A percentile compares a stretch with the other conserved stretches of the same genome.
Conservation (phyloP, 768 basidiomycete genomes). For the Suillus cothurnatus region DNA sequence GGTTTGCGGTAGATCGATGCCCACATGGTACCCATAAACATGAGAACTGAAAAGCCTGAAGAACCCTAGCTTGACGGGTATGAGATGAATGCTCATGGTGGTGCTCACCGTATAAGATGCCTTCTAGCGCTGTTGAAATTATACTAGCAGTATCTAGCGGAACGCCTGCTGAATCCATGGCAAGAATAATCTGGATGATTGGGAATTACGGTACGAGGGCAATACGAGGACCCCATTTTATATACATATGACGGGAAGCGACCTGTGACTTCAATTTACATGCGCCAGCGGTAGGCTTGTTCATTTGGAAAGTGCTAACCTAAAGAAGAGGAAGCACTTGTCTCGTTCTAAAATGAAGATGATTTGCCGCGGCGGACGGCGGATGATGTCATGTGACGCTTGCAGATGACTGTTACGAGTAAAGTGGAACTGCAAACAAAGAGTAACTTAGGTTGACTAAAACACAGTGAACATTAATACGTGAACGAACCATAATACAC, state of each 20-base stretch:
- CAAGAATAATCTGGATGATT: not conserved
- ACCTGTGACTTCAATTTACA: not conserved
- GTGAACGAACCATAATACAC: not conserved
- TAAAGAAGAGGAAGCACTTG: not conserved
- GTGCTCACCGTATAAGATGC: constrained; percentile 26
- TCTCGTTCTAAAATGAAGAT: not conserved
- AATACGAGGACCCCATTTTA: not conserved
- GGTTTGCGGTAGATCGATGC: constrained; percentile 11
- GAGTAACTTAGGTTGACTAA: not conserved
- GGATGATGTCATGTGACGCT: too few species aligned
- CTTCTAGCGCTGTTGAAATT: constrained; percentile 28
- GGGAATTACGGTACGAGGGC: not conserved
- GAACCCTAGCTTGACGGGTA: not conserved
- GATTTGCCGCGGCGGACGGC: not conserved
- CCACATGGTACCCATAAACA: constrained; percentile 31
- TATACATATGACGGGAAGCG: not conserved
- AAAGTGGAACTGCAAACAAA: not conserved
- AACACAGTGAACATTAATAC: not conserved
- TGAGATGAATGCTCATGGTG: not conserved
- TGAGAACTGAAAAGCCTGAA: constrained; percentile 31
- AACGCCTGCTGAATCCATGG: constrained; percentile 4
- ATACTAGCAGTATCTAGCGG: constrained; percentile 24
- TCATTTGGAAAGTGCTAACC: not conserved
- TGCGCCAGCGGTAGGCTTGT: not conserved
- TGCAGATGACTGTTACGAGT: not conserved